phyloP scores from a whole-genome alignment of 148 eudicot species.

The Fagopyrum esculentum region DNA sequence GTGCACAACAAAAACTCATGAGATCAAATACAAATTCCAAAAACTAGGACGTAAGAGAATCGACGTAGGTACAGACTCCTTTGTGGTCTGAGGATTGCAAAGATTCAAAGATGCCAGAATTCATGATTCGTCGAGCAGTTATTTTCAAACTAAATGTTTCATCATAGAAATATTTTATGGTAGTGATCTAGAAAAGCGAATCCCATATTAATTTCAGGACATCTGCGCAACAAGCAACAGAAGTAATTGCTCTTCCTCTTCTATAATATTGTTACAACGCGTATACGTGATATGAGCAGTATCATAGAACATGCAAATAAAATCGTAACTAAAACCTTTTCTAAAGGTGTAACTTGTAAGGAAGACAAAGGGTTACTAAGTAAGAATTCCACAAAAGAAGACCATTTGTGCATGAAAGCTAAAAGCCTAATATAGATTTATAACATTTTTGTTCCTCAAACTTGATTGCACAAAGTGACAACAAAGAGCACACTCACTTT shows the following conservation, averaged over 20 bases:
- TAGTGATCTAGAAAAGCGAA: no score
- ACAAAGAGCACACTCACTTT: slow-evolving; percentile 50
- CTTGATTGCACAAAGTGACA: neutral
- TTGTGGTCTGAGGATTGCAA: neutral
- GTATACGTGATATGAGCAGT: neutral
- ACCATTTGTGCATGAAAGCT: no score
- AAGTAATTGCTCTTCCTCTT: neutral
- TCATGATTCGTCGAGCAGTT: neutral
- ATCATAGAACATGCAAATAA: neutral
- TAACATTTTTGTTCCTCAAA: no score
- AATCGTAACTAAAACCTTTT: neutral
- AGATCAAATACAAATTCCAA: neutral
- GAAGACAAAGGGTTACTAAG: neutral
- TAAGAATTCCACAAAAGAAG: no score
- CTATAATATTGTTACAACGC: no score
- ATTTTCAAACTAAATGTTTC: no score
- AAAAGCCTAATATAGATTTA: no score
- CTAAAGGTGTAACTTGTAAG: neutral
- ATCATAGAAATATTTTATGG: no score
- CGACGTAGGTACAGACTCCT: neutral
- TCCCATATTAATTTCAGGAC: no score
- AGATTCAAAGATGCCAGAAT: neutral
- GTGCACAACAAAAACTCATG: neutral
- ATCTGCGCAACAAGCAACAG: no score
- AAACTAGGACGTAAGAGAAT: neutral